Percentiles rank a stretch among this genome's conserved stretches.
Conservation (phyloP, 106 monocot species). For the Dendrobium officinale region DNA sequence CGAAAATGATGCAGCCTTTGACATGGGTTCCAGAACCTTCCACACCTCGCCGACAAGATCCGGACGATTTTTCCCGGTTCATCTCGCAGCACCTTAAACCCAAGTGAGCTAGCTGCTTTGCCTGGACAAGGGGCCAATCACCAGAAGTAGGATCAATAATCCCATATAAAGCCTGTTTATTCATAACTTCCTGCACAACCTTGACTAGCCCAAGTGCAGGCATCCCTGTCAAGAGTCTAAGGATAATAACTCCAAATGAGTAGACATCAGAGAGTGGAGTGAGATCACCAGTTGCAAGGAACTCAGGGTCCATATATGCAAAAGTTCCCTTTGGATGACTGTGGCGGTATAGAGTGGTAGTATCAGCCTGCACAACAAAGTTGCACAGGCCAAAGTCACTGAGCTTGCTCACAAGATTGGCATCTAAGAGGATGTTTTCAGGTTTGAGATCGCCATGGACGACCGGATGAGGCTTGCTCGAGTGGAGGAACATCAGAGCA, state of each 20-base stretch:
- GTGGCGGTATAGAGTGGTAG: slow-evolving; percentile 15
- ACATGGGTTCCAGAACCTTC: slow-evolving; percentile 30
- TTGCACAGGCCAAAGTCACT: slow-evolving; percentile 39
- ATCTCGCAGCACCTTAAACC: slow-evolving; percentile 31
- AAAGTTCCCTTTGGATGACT: slow-evolving; percentile 27
- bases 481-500: slow-evolving; percentile 46
- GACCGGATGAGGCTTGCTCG: slow-evolving; percentile 28
- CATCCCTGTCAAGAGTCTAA: slow-evolving; percentile 39
- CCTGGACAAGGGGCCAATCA: slow-evolving; percentile 40
- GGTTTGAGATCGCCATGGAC: too few species aligned
- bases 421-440: too few species aligned
- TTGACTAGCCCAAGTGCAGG: slow-evolving; percentile 26
- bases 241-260: slow-evolving; percentile 44
- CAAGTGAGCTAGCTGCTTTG: slow-evolving; percentile 29
- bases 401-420: slow-evolving; percentile 32
- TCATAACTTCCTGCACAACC: slow-evolving; percentile 36
- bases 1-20: slow-evolving; percentile 7
- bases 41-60: slow-evolving; percentile 32
- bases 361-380: slow-evolving; percentile 14
- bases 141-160: slow-evolving; percentile 46
- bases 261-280: slow-evolving; percentile 41
- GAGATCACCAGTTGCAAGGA: slow-evolving; percentile 25
- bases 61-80: slow-evolving; percentile 28
- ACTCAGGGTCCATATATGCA: slow-evolving; percentile 44
- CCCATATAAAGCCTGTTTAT: slow-evolving; percentile 9